Evolutionary conservation across 148 eudicot genomes (phyloP).

Genomic region (Silene uniflora): DNA sequence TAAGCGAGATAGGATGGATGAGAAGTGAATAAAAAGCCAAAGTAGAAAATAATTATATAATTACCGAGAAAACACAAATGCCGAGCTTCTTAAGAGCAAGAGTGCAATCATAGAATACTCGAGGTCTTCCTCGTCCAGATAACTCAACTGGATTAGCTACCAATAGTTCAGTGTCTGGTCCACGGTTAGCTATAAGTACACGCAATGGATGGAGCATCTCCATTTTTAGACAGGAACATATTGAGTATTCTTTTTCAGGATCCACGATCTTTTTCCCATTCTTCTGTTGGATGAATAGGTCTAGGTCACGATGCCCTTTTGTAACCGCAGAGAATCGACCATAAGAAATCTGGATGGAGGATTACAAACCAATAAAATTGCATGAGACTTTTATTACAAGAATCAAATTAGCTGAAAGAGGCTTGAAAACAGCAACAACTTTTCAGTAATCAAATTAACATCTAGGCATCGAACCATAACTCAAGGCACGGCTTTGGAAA

Average conservation of each 20-base stretch:
- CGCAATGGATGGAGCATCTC: slow-evolving; percentile 86
- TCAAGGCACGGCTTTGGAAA: background rate
- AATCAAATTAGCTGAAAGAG: slow-evolving; percentile 13
- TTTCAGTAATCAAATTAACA: background rate
- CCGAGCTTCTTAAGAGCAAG: slow-evolving; percentile 64
- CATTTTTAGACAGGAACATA: slow-evolving; percentile 58
- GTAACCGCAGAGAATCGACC: slow-evolving; percentile 62
- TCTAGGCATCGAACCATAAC: background rate
- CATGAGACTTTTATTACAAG: slow-evolving; percentile 3
- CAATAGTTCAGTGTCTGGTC: slow-evolving; percentile 80
- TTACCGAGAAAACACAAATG: slow-evolving; percentile 84
- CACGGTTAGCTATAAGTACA: slow-evolving; percentile 68
- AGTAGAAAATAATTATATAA: slow-evolving; percentile 11
- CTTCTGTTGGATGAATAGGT: slow-evolving; percentile 57
- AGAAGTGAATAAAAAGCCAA: no score
- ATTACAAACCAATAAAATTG: background rate
- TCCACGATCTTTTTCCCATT: slow-evolving; percentile 72
- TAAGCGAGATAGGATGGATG: no score
- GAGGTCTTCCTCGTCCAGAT: slow-evolving; percentile 72
- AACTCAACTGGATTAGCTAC: slow-evolving; percentile 88
- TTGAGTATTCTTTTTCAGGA: slow-evolving; percentile 44
- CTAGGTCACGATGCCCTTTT: slow-evolving; percentile 64
- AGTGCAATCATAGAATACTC: slow-evolving; percentile 73
- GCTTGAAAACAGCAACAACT: slow-evolving; percentile 1
- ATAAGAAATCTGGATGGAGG: slow-evolving; percentile 50